A percentile compares a stretch with the other conserved stretches of the same genome.
These are phyloP conservation scores for Auricularia sp. DNA, from an alignment of 768 basidiomycete species.

Conservation along the genomic window DNA sequence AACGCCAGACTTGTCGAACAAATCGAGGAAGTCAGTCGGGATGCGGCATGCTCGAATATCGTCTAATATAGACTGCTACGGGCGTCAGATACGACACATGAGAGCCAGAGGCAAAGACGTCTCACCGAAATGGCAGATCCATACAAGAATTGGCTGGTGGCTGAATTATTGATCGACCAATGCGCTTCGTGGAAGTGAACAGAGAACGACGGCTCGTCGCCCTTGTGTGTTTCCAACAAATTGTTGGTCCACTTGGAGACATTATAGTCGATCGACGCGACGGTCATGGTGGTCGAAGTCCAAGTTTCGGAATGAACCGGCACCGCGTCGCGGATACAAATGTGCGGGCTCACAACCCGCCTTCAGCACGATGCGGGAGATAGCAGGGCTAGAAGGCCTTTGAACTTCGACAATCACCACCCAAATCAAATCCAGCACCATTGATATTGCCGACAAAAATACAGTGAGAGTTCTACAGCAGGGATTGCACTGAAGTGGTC, in stretches of 20 bases:
- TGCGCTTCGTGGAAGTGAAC: conserved; percentile 69
- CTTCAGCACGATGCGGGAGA: no score
- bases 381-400: no score
- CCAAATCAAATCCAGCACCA: no score
- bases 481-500: no score
- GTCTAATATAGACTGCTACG: conserved; percentile 59
- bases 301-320: not conserved
- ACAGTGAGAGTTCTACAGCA: no score
- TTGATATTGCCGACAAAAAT: no score
- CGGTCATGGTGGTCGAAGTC: conserved; percentile 2
- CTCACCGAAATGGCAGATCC: conserved; percentile 61
- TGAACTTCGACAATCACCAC: no score
- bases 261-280: conserved; percentile 47
- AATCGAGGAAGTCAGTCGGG: conserved; percentile 74
- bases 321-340: no score
- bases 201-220: conserved; percentile 60
- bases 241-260: conserved; percentile 54
- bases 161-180: conserved; percentile 74
- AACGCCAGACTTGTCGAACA: conserved; percentile 61
- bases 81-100: conserved; percentile 2
- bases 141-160: conserved; percentile 58
- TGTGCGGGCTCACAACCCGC: no score
- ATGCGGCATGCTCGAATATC: conserved; percentile 76
- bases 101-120: not conserved
- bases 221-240: conserved; percentile 47